phyloP scores from a whole-genome alignment of 208 protist genomes.

The Acanthamoeba pearcei region DNA sequence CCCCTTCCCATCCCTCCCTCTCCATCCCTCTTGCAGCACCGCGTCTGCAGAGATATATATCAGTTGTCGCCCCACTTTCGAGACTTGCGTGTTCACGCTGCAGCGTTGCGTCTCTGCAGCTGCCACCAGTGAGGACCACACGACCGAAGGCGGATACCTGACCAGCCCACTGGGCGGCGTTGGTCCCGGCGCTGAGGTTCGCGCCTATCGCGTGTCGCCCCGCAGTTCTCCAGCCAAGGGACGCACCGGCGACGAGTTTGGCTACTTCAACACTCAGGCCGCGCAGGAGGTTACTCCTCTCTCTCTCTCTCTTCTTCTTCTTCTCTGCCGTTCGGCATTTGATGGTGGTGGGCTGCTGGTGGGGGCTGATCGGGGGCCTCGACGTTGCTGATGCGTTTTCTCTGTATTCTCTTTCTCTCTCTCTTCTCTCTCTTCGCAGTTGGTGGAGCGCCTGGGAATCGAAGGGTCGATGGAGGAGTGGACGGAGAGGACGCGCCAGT shows the following conservation, averaged over 20 bases:
- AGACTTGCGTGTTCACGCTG: neutral
- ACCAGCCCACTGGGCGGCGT: neutral
- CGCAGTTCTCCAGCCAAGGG: constrained; percentile 45
- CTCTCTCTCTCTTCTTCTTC: neutral
- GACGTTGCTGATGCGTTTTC: neutral
- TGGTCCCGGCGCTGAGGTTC: neutral
- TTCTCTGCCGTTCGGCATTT: neutral
- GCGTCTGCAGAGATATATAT: too few species aligned
- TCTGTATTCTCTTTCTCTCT: neutral
- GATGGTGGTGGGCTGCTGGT: neutral
- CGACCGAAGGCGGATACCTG: neutral
- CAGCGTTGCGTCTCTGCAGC: too few species aligned
- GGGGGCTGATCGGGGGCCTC: too few species aligned
- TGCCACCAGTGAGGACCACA: neutral
- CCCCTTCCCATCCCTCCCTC: neutral
- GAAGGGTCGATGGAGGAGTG: constrained; percentile 3
- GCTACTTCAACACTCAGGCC: constrained; percentile 60
- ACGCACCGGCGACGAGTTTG: constrained; percentile 47
- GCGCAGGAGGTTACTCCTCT: neutral
- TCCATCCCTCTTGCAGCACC: too few species aligned
- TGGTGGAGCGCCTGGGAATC: constrained; percentile 6
- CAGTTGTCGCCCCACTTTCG: neutral
- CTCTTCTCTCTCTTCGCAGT: neutral
- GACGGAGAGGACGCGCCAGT: constrained; percentile 36
- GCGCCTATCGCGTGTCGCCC: constrained; percentile 25